Evolutionary conservation across 2,329 filamentous ascomycete genomes (phyloP).

Genomic region (Pseudogymnoascus sp.): DNA sequence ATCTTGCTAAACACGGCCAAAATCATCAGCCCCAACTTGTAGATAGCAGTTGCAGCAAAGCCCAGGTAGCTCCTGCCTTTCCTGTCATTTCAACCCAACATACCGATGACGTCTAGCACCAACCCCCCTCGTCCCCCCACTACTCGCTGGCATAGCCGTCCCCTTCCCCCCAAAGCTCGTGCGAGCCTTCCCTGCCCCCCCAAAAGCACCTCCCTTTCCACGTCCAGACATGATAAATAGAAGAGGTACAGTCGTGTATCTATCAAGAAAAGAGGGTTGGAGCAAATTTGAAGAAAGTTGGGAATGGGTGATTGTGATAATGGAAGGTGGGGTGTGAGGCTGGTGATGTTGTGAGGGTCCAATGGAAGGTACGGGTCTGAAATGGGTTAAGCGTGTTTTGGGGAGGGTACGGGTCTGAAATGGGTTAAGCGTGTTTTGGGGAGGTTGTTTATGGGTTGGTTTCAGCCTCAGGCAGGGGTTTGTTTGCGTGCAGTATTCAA

Average conservation of each 20-base stretch:
- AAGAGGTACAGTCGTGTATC: neutral
- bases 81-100: neutral
- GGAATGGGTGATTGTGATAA: neutral
- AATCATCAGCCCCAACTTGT: neutral
- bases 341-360: too few species aligned
- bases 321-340: neutral
- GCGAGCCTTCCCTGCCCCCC: neutral
- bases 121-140: neutral
- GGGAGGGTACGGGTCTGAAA: too few species aligned
- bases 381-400: neutral
- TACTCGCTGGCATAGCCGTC: neutral
- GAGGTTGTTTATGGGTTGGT: neutral
- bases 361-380: too few species aligned
- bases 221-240: neutral
- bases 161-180: neutral
- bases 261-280: neutral
- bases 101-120: neutral
- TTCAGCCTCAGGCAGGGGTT: neutral
- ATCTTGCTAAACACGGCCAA: conserved; percentile 37
- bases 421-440: neutral
- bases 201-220: neutral
- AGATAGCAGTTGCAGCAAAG: too few species aligned
- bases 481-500: neutral
- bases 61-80: neutral
- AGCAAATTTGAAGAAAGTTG: neutral